Evolutionary conservation across 768 basidiomycete genomes (phyloP), one percentile per base, ranked within the genome.

Genomic region (Suillus lakei): DNA sequence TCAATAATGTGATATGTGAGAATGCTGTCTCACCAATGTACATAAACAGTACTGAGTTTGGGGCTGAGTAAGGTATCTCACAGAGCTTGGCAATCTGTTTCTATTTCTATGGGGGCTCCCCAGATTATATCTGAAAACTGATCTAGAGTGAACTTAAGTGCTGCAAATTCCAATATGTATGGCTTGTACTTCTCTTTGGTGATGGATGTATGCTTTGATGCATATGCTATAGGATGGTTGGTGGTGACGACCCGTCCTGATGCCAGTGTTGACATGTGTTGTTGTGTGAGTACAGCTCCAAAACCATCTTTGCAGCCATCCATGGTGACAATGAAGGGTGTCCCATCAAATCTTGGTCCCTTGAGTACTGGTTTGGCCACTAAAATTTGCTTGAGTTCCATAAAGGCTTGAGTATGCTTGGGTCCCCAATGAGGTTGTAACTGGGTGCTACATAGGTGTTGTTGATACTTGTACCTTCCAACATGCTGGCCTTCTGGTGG

Each of bases 311-410:
- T 73, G 39, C 67, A 74, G 0, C 76, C 78, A 58, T 81, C 77
- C 0, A 76, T 78, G 0, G 77, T 78, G 18, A 81, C 65, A 8
- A 79, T 72, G 66, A 82, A 82, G 1, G 69, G 76, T 38, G 71
- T 69, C 0, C 76, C 74, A 51, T 81, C 77, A 39, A 56, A 82
- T 18, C 67, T 34, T 7, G 77, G 78, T 0, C 67, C 69, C 44
- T 66, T 63, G 7, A 81, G 68, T 0, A 80, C 75, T 7, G 80
- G 82, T 60, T 78, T 75, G 0, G 68, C 69, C 2, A 73, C 74
- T 1, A 82, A 62, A 0, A 68, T 59, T 16, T 38, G 38, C 68
- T 83, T 82, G 8, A 82, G 62, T 1, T 36, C 36, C 2, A 78
- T 18, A 60, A 78, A 76, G 3, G 75, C 69, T n/a, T 68, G 28